Evolutionary conservation across 768 basidiomycete genomes (phyloP).

Genomic region (Candolleomyces eurysporus): DNA sequence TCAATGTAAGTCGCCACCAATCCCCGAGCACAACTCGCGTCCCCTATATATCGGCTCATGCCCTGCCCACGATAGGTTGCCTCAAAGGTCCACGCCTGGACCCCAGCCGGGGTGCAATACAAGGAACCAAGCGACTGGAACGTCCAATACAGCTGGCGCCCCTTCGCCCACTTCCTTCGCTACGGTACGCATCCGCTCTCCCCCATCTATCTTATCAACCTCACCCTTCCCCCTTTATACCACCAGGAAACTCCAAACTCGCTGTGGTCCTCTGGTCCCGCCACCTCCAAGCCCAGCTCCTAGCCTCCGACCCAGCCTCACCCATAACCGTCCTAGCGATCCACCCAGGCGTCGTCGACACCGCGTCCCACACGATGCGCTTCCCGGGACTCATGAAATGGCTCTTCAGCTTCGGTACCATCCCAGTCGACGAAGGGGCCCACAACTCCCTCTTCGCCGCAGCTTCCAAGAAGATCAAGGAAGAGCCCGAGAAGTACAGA

Average conservation of each 20-base stretch:
- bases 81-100: constrained; percentile 24
- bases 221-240: not conserved
- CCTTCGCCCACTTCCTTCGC: constrained; percentile 17
- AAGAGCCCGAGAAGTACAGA: constrained; percentile 22
- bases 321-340: constrained; percentile 20
- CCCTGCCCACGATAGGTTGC: constrained; percentile 24
- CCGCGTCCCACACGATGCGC: constrained; percentile 22
- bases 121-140: constrained; percentile 34
- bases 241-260: constrained; percentile 50
- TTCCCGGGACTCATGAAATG: constrained; percentile 9
- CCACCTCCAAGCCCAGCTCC: constrained; percentile 42
- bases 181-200: constrained; percentile 29
- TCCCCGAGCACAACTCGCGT: not conserved
- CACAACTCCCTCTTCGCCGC: constrained; percentile 39
- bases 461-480: constrained; percentile 28
- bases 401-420: constrained; percentile 14
- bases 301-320: not conserved
- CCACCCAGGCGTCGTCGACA: constrained; percentile 29
- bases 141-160: constrained; percentile 24
- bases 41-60: not conserved
- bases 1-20: constrained; percentile 44
- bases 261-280: constrained; percentile 47
- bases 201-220: not conserved
- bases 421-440: constrained; percentile 28
- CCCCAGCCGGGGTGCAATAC: constrained; percentile 23